phyloP scores from a whole-genome alignment of 2,329 filamentous ascomycete species.

The Botrytis squamosa region DNA sequence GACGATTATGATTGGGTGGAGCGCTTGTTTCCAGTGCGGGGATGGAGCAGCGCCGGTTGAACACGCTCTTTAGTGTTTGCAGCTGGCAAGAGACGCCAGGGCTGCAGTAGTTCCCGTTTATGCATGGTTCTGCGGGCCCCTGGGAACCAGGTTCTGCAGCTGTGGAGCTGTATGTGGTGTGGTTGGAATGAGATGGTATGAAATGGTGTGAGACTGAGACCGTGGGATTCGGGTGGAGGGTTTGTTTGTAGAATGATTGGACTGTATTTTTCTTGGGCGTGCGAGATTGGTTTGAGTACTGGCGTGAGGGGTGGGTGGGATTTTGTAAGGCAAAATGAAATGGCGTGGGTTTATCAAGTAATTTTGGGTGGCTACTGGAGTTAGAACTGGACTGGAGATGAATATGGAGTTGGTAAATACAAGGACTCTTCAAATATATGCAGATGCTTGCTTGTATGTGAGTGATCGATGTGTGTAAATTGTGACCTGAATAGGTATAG shows the following conservation, averaged over 20 bases:
- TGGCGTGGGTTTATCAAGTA: neutral
- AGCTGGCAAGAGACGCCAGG: slow-evolving; percentile 22
- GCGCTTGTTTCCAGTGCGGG: slow-evolving; percentile 22
- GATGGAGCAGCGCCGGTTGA: slow-evolving; percentile 14
- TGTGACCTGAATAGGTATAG: slow-evolving; percentile 12
- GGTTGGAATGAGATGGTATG: neutral
- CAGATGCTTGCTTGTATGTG: neutral
- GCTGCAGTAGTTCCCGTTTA: slow-evolving; percentile 24
- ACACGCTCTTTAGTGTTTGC: slow-evolving; percentile 1
- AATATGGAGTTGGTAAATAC: slow-evolving; percentile 2
- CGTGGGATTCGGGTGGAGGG: neutral
- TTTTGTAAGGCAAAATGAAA: slow-evolving; percentile 12
- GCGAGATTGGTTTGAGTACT: slow-evolving; percentile 4
- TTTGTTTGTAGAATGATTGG: slow-evolving; percentile 17
- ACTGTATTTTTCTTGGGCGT: slow-evolving; percentile 8
- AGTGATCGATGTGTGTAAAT: neutral
- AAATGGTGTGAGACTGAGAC: neutral
- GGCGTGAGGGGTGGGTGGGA: neutral
- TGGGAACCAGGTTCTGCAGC: slow-evolving; percentile 1
- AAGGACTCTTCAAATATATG: slow-evolving; percentile 1
- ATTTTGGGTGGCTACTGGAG: slow-evolving; percentile 13
- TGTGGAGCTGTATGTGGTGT: slow-evolving; percentile 14
- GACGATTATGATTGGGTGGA: slow-evolving; percentile 29
- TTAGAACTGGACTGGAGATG: neutral
- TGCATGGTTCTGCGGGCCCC: slow-evolving; percentile 15